These are phyloP conservation scores for Calonectria henricotiae DNA, from an alignment of 2,329 filamentous ascomycete genomes.

Conservation along the genomic window DNA sequence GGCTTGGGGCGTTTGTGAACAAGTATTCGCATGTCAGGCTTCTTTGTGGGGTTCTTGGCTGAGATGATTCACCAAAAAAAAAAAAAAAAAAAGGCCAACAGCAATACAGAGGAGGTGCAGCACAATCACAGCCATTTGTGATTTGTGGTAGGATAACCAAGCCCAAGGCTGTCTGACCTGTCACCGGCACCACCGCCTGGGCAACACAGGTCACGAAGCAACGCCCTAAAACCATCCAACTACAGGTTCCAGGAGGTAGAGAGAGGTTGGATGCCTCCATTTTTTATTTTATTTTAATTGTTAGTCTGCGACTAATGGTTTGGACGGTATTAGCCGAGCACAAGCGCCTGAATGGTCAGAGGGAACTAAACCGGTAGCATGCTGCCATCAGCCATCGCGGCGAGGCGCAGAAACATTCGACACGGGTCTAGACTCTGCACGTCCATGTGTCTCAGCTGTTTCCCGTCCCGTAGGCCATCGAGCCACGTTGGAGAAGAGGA, in stretches of 20 bases:
- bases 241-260: neutral
- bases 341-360: neutral
- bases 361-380: neutral
- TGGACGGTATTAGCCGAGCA: neutral
- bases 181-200: neutral
- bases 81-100: neutral
- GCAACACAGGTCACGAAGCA: neutral
- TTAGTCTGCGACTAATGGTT: neutral
- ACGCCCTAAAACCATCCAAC: neutral
- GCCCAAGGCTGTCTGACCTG: constrained; percentile 7
- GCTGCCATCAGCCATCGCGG: constrained; percentile 12
- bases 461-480: neutral
- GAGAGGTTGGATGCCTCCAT: neutral
- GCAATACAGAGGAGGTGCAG: constrained; percentile 1
- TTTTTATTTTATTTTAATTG: neutral
- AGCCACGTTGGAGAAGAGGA: neutral
- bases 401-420: constrained; percentile 14
- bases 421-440: neutral
- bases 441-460: constrained; percentile 1
- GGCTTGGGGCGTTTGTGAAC: neutral
- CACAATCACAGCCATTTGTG: constrained; percentile 6
- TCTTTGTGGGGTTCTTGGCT: neutral
- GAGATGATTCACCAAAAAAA: neutral
- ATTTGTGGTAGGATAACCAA: neutral
- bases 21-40: neutral